Percentiles rank a stretch among this genome's conserved stretches.
Conservation (phyloP, 495 filamentous ascomycete genomes). For the Tuber indicum region DNA sequence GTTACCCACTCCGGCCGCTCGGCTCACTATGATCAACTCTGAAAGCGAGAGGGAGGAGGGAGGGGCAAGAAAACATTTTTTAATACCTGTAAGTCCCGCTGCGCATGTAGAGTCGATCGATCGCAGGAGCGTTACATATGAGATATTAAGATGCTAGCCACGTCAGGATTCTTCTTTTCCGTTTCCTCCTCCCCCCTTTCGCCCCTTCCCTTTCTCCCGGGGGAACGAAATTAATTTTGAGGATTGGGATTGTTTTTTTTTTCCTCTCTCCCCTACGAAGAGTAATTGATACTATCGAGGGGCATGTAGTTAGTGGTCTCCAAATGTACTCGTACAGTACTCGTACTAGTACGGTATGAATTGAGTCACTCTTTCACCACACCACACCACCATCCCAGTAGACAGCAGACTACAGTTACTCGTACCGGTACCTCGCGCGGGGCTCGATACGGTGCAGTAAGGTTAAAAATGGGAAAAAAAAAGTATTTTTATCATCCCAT, state of each 20-base stretch:
- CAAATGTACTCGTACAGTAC: too few relatives aligned
- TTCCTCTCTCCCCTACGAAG: too few relatives aligned
- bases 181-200: background rate
- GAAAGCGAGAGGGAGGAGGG: background rate
- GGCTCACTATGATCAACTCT: conserved; percentile 4
- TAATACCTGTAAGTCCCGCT: background rate
- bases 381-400: background rate
- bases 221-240: background rate
- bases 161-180: background rate
- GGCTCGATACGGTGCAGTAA: background rate
- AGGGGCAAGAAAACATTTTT: too few relatives aligned
- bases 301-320: too few relatives aligned
- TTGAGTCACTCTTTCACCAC: background rate
- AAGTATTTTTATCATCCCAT: background rate
- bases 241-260: background rate
- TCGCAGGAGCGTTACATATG: background rate
- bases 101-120: background rate
- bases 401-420: too few relatives aligned
- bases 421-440: background rate
- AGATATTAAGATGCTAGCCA: conserved; percentile 3
- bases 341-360: background rate
- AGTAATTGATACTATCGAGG: too few relatives aligned
- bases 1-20: background rate
- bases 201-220: background rate
- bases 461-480: background rate